These are phyloP conservation scores for Ogataea trehaloabstinens DNA, from an alignment of 805 yeast species.

Conservation along the genomic window DNA sequence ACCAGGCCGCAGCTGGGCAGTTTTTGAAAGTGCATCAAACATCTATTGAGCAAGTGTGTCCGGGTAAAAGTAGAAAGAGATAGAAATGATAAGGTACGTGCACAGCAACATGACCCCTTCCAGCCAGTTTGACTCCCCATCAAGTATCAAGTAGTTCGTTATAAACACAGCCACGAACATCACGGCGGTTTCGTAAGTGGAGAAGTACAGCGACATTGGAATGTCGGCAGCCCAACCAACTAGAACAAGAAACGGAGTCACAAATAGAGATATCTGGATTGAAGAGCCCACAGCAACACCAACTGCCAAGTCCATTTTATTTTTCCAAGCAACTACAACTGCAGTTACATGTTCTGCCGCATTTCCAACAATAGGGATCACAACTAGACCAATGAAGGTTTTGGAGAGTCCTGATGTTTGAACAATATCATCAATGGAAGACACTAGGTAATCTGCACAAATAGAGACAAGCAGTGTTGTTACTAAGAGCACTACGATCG, in stretches of 20 bases:
- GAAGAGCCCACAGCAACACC: slow-evolving; percentile 97
- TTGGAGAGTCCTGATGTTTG: slow-evolving; percentile 81
- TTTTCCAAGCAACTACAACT: slow-evolving; percentile 88
- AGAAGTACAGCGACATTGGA: slow-evolving; percentile 90
- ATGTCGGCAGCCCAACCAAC: slow-evolving; percentile 90
- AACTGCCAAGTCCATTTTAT: slow-evolving; percentile 95
- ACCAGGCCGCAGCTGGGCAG: too few species aligned
- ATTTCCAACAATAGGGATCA: slow-evolving; percentile 95
- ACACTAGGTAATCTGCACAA: slow-evolving; percentile 92
- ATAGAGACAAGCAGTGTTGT: slow-evolving; percentile 80
- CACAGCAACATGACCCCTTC: slow-evolving; percentile 93
- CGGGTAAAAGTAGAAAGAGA: slow-evolving; percentile 90
- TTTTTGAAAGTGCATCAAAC: neutral
- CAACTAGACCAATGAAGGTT: slow-evolving; percentile 90
- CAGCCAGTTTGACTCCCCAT: slow-evolving; percentile 95
- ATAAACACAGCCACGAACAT: slow-evolving; percentile 87
- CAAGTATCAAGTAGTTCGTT: slow-evolving; percentile 81
- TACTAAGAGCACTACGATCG: slow-evolving; percentile 54
- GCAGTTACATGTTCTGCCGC: slow-evolving; percentile 99
- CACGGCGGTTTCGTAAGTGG: slow-evolving; percentile 91
- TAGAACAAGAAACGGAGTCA: slow-evolving; percentile 92
- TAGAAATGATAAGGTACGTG: slow-evolving; percentile 81
- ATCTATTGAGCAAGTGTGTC: slow-evolving; percentile 36
- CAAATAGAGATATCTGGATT: slow-evolving; percentile 90
- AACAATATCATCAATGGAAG: slow-evolving; percentile 88